These are phyloP conservation scores for Neofusicoccum umdonicola DNA, from an alignment of 2,329 filamentous ascomycete species.

Conservation along the genomic window DNA sequence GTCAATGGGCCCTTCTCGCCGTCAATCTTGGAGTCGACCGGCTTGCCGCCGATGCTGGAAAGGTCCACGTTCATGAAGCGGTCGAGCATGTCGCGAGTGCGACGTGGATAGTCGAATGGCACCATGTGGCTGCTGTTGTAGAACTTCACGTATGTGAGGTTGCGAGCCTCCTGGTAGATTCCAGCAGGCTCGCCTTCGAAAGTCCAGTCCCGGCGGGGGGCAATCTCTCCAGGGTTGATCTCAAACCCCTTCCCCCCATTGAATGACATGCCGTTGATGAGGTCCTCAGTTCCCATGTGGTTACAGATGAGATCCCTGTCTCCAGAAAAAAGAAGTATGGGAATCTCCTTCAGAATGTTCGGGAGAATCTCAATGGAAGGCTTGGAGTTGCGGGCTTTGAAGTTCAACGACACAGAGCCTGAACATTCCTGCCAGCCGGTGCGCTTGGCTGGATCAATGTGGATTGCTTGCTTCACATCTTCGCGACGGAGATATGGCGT, in stretches of 20 bases:
- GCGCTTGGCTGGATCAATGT: constrained; percentile 77
- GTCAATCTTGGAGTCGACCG: constrained; percentile 76
- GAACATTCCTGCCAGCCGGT: constrained; percentile 92
- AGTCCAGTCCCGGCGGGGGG: constrained; percentile 88
- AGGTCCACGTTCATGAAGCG: constrained; percentile 95
- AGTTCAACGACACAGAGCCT: constrained; percentile 70
- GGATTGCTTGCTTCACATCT: constrained; percentile 78
- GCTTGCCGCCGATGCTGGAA: constrained; percentile 75
- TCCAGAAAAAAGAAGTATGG: constrained; percentile 85
- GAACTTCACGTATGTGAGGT: constrained; percentile 92
- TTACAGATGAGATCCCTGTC: constrained; percentile 97
- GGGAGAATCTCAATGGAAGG: constrained; percentile 76
- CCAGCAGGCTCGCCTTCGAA: constrained; percentile 87
- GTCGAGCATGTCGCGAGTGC: constrained; percentile 93
- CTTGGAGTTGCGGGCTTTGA: constrained; percentile 67
- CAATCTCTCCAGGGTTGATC: constrained; percentile 79
- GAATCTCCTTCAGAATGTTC: constrained; percentile 71
- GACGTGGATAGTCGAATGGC: constrained; percentile 85
- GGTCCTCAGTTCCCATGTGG: constrained; percentile 84
- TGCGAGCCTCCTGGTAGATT: constrained; percentile 91
- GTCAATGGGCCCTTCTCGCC: constrained; percentile 79
- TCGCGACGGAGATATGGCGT: constrained; percentile 78
- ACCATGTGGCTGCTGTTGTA: constrained; percentile 98
- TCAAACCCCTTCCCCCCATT: constrained; percentile 91
- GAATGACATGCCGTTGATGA: constrained; percentile 90